These are phyloP conservation scores for Chenopodium album DNA, from an alignment of 148 eudicot genomes.

Conservation along the genomic window DNA sequence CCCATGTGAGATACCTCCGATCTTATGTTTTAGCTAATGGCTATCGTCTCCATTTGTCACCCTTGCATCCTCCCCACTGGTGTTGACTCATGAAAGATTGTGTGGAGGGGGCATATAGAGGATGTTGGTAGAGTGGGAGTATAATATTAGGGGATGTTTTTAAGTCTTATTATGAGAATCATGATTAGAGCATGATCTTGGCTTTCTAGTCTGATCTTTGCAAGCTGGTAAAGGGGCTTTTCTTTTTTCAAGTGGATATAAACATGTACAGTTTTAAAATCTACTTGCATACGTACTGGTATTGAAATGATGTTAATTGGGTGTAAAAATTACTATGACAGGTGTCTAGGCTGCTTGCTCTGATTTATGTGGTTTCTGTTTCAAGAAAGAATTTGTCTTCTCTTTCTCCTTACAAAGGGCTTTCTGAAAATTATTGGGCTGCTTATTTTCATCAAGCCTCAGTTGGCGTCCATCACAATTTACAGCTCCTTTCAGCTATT, in stretches of 20 bases:
- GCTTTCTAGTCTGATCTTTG: background rate
- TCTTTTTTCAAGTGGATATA: too few species aligned
- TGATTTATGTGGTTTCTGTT: slow-evolving; percentile 54
- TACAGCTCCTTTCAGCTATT: slow-evolving; percentile 44
- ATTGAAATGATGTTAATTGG: background rate
- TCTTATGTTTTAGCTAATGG: too few species aligned
- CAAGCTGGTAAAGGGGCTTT: too few species aligned
- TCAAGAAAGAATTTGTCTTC: slow-evolving; percentile 34
- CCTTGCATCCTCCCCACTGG: too few species aligned
- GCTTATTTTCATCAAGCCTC: slow-evolving; percentile 93
- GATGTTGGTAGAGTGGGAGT: too few species aligned
- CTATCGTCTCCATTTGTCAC: too few species aligned
- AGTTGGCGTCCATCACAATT: slow-evolving; percentile 63
- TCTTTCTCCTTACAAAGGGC: slow-evolving; percentile 33
- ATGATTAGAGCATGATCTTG: background rate
- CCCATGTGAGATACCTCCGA: too few species aligned
- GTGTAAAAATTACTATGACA: slow-evolving; percentile 31
- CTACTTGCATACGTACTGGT: background rate
- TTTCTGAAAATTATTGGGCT: slow-evolving; percentile 61
- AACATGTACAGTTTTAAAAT: too few species aligned
- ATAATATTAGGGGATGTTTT: too few species aligned
- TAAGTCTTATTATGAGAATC: too few species aligned
- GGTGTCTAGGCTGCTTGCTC: slow-evolving; percentile 83
- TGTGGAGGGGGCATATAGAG: too few species aligned
- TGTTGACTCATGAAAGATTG: too few species aligned